These are phyloP conservation scores for Pseudozyma flocculosa DNA, from an alignment of 1,284 basidiomycete species.

Conservation along the genomic window DNA sequence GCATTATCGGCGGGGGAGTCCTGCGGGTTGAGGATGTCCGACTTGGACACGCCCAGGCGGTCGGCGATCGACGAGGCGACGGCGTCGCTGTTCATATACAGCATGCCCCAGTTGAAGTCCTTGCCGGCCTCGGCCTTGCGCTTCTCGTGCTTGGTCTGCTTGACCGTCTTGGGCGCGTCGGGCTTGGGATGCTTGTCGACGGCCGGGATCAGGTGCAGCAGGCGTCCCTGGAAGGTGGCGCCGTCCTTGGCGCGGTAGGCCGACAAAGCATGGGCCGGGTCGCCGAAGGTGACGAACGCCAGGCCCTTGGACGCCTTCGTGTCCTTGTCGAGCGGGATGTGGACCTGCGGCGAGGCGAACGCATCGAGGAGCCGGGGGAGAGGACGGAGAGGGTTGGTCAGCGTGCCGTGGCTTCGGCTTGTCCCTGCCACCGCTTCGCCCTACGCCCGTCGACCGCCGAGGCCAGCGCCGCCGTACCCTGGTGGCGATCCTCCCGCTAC, in stretches of 20 bases:
- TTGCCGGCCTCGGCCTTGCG: constrained; percentile 73
- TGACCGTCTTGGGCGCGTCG: constrained; percentile 53
- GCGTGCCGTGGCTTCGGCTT: too few species aligned
- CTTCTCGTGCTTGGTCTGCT: constrained; percentile 67
- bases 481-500: constrained; percentile 1
- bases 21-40: constrained; percentile 73
- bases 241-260: constrained; percentile 81
- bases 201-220: constrained; percentile 85
- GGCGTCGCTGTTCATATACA: constrained; percentile 96
- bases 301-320: constrained; percentile 73
- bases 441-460: not conserved
- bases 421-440: too few species aligned
- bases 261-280: constrained; percentile 69
- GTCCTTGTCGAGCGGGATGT: constrained; percentile 73
- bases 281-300: constrained; percentile 74
- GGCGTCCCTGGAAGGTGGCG: constrained; percentile 83
- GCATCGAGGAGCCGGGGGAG: constrained; percentile 2
- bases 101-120: constrained; percentile 92
- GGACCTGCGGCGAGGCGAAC: constrained; percentile 64
- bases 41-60: constrained; percentile 77
- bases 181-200: constrained; percentile 63
- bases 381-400: constrained; percentile 3
- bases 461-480: not conserved
- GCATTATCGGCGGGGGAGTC: constrained; percentile 34
- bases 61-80: constrained; percentile 80